Evolutionary conservation across 352 stramenopile species (phyloP).

Genomic region (Phytophthora ohioensis): DNA sequence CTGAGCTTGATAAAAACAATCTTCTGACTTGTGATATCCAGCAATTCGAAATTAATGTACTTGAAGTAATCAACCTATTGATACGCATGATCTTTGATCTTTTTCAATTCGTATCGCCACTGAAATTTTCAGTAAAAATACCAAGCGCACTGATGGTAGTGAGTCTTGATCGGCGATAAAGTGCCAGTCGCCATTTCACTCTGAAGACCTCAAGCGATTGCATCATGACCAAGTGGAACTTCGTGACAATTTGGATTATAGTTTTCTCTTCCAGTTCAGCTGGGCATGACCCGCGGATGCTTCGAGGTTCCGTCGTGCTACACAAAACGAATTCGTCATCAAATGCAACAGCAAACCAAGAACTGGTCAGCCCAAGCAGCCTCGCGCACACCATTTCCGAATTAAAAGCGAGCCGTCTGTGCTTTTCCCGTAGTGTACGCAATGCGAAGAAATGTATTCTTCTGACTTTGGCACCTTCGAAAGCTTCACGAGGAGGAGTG

Average conservation of each 20-base stretch:
- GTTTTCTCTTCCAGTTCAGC: not conserved
- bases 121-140: constrained; percentile 50
- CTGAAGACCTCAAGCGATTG: not conserved
- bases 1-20: too few relatives aligned
- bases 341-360: constrained; percentile 4
- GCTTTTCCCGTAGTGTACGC: constrained; percentile 22
- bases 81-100: too few relatives aligned
- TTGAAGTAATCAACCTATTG: too few relatives aligned
- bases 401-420: constrained; percentile 17
- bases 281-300: not conserved
- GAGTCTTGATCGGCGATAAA: not conserved
- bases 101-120: constrained; percentile 28
- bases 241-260: constrained; percentile 1
- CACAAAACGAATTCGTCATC: constrained; percentile 3
- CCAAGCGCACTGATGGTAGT: constrained; percentile 13
- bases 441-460: constrained; percentile 19
- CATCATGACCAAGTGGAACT: not conserved
- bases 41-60: too few relatives aligned
- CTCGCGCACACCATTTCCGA: constrained; percentile 9
- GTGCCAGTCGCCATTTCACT: not conserved
- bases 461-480: not conserved
- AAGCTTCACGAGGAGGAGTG: too few relatives aligned
- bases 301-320: constrained; percentile 2
- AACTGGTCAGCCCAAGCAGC: constrained; percentile 12
- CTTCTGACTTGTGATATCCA: too few relatives aligned